A percentile compares a stretch with the other conserved stretches of the same genome.
These are phyloP conservation scores for Rhizomucor miehei DNA, from an alignment of 371 early-diverging fungal species.

Conservation along the genomic window DNA sequence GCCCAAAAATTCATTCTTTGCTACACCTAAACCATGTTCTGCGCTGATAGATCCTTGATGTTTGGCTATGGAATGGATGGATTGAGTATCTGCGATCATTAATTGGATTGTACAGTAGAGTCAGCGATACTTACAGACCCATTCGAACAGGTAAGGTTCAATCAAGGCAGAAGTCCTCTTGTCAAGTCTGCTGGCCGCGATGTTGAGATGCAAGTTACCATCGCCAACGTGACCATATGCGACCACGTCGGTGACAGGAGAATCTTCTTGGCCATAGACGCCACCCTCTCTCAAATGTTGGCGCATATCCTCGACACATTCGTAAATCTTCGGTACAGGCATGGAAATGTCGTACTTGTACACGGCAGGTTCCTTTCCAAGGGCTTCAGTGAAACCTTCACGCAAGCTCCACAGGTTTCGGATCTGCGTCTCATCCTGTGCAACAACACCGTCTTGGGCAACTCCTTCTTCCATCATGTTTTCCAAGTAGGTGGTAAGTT, in stretches of 20 bases:
- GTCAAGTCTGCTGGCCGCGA: constrained; percentile 67
- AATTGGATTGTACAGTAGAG: background rate
- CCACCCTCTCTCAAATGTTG: constrained; percentile 58
- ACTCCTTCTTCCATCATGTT: constrained; percentile 63
- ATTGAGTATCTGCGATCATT: background rate
- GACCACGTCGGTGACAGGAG: constrained; percentile 67
- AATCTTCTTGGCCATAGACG: constrained; percentile 50
- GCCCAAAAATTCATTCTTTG: constrained; percentile 65
- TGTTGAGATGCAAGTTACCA: constrained; percentile 92
- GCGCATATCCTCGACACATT: constrained; percentile 78
- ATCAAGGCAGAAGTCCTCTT: constrained; percentile 61
- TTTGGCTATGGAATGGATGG: constrained; percentile 40
- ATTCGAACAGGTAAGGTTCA: constrained; percentile 95
- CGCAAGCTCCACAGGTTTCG: constrained; percentile 84
- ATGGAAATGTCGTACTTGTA: constrained; percentile 94
- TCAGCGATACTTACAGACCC: constrained; percentile 57
- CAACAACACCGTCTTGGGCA: constrained; percentile 87
- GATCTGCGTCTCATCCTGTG: constrained; percentile 81
- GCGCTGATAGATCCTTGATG: constrained; percentile 80
- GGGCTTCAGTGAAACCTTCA: constrained; percentile 92
- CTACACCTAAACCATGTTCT: constrained; percentile 74
- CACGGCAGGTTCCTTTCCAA: constrained; percentile 78
- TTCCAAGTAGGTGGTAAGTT: constrained; percentile 70
- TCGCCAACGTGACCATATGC: constrained; percentile 95
- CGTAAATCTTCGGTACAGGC: constrained; percentile 84